A percentile compares a stretch with the other conserved stretches of the same genome.
phyloP scores from a whole-genome alignment of 768 basidiomycete genomes.

The Lactarius vividus region DNA sequence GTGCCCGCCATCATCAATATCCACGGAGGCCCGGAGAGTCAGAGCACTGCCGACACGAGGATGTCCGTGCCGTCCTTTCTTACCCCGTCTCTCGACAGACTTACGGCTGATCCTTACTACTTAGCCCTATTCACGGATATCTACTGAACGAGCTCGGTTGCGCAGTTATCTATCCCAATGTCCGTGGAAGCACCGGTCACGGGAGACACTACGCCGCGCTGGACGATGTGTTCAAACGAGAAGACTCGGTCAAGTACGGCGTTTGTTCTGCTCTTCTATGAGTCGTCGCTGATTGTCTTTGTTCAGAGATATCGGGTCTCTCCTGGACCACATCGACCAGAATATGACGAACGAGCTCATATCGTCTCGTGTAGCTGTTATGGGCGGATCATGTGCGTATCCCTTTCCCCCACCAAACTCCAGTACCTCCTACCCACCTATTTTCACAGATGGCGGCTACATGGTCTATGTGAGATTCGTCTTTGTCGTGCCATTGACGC shows the following conservation, averaged over 20 bases:
- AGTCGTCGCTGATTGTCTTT: neutral
- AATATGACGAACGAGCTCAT: constrained; percentile 37
- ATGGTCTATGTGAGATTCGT: constrained; percentile 21
- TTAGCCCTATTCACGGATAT: constrained; percentile 38
- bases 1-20: constrained; percentile 39
- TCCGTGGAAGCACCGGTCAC: constrained; percentile 43
- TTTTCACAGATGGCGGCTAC: constrained; percentile 19
- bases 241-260: constrained; percentile 42
- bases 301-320: constrained; percentile 39
- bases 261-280: neutral
- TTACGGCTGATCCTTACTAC: neutral
- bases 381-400: constrained; percentile 41
- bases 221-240: constrained; percentile 44
- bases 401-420: neutral
- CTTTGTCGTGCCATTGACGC: neutral
- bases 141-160: constrained; percentile 42
- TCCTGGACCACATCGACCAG: constrained; percentile 38
- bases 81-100: neutral
- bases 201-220: constrained; percentile 40
- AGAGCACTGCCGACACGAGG: constrained; percentile 37
- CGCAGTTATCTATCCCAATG: constrained; percentile 44
- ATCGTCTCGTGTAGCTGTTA: constrained; percentile 40
- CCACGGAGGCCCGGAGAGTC: constrained; percentile 42
- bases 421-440: neutral
- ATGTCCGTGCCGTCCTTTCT: constrained; percentile 31